Conservation (phyloP, 75 land plant genomes). For the Larix kaempferi region DNA sequence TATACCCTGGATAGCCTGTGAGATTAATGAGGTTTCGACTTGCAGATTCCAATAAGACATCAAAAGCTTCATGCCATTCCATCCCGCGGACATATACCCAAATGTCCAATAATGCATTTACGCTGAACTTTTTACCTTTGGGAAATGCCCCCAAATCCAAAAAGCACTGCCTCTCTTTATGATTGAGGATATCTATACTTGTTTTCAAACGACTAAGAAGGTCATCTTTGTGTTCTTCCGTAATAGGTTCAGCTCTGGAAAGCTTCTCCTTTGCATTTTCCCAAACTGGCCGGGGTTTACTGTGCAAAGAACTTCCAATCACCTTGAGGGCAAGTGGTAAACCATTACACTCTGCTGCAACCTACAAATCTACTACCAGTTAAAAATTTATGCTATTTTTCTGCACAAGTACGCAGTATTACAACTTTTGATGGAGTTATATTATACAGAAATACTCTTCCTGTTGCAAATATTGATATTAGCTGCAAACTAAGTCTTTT, state of each 20-base stretch:
- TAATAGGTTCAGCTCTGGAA: background rate
- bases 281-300: background rate
- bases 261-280: background rate
- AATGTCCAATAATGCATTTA: conserved; percentile 1
- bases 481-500: no score
- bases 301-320: background rate
- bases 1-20: background rate
- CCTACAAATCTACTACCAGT: no score
- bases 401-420: no score
- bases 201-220: background rate
- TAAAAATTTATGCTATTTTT: no score
- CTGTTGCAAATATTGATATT: no score
- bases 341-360: background rate
- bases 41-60: background rate
- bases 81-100: background rate
- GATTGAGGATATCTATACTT: background rate
- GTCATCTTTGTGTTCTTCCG: background rate
- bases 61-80: background rate
- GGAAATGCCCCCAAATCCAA: background rate
- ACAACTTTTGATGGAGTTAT: no score
- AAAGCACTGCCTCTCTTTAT: background rate
- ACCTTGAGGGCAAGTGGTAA: background rate
- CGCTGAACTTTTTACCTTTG: background rate
- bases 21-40: background rate
- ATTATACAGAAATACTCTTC: no score